Conservation (phyloP, 176 grass and related monocot species). For the Miscanthus lutarioriparius region DNA sequence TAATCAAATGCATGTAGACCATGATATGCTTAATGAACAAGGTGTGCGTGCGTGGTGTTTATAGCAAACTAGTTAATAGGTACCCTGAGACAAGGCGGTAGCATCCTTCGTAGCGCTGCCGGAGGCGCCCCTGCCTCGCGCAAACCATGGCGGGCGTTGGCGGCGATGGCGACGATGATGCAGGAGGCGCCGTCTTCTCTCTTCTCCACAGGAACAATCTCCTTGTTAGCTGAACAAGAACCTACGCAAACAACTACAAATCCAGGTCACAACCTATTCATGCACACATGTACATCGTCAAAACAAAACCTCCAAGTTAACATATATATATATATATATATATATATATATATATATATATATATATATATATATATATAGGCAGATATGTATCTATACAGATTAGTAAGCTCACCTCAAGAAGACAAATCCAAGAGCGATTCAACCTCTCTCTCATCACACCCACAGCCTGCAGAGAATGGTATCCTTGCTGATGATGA, state of each 20-base stretch:
- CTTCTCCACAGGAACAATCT: conserved; percentile 1
- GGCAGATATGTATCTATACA: neutral
- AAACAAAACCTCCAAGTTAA: neutral
- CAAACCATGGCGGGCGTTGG: conserved; percentile 10
- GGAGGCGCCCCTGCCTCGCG: conserved; percentile 48
- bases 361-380: neutral
- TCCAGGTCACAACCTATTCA: conserved; percentile 13
- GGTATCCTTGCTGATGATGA: conserved; percentile 12
- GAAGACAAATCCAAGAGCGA: conserved; percentile 42
- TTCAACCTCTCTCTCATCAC: conserved; percentile 34
- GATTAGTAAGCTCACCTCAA: conserved; percentile 12
- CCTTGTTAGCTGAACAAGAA: conserved; percentile 26
- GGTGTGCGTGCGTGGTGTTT: neutral
- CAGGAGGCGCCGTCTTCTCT: conserved; percentile 29
- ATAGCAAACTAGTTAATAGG: neutral
- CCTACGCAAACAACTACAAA: conserved; percentile 27
- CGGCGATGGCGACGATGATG: neutral
- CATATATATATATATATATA: neutral
- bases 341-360: neutral
- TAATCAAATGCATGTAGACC: neutral
- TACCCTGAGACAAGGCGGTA: conserved; percentile 75
- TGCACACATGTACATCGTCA: too few relatives aligned
- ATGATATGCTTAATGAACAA: neutral
- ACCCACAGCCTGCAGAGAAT: neutral
- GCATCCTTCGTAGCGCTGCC: conserved; percentile 57